Evolutionary conservation across 1,139 yeast species (phyloP).

Genomic region (Geotrichum phurueaensis): DNA sequence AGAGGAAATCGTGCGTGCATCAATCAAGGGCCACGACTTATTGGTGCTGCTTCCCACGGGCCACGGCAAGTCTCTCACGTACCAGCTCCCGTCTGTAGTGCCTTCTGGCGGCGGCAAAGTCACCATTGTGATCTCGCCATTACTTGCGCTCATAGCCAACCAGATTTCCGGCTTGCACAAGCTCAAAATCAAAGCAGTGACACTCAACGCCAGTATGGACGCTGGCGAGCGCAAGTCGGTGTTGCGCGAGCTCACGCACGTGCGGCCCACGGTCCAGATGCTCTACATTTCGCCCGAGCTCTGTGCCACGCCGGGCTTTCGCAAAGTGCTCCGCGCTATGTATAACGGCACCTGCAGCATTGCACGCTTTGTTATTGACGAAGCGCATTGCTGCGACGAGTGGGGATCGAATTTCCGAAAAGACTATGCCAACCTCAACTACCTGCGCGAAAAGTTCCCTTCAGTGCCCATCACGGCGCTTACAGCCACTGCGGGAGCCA

Average conservation of each 20-base stretch:
- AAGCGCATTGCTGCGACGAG: conserved; percentile 86
- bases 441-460: conserved; percentile 64
- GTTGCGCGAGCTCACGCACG: conserved; percentile 20
- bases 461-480: conserved; percentile 76
- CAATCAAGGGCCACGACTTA: conserved; percentile 64
- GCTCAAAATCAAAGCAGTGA: conserved; percentile 57
- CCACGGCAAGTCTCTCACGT: conserved; percentile 85
- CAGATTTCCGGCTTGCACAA: conserved; percentile 65
- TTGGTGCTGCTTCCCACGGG: conserved; percentile 92
- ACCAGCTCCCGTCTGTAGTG: conserved; percentile 75
- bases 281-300: conserved; percentile 83
- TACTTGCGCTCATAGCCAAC: conserved; percentile 86
- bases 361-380: conserved; percentile 70
- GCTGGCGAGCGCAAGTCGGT: conserved; percentile 20
- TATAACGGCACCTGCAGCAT: conserved; percentile 17
- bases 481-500: conserved; percentile 67
- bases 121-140: conserved; percentile 80
- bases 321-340: conserved; percentile 21
- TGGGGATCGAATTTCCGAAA: conserved; percentile 94
- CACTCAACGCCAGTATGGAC: conserved; percentile 26
- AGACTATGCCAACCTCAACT: conserved; percentile 67
- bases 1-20: conserved; percentile 64
- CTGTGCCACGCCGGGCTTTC: conserved; percentile 26
- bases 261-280: conserved; percentile 31
- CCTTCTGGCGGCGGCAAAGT: conserved; percentile 38